Conservation (phyloP, 1,284 basidiomycete species). For the Trichosporon coremiiforme region DNA sequence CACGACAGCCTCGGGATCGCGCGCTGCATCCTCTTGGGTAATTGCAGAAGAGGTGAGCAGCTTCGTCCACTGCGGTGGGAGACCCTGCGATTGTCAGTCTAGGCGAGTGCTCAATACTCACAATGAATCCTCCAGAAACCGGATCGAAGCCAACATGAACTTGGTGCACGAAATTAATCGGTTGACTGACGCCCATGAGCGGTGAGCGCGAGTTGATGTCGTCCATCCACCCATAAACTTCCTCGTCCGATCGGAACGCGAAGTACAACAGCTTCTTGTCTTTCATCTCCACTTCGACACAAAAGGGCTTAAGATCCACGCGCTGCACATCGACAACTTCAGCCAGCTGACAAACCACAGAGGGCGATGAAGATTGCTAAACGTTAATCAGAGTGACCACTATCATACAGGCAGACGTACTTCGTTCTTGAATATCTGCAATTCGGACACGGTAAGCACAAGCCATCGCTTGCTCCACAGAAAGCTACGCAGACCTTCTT, state of each 20-base stretch:
- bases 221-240: conserved; percentile 95
- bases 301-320: conserved; percentile 90
- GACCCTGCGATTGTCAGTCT: conserved; percentile 65
- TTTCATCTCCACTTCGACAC: conserved; percentile 79
- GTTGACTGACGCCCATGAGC: conserved; percentile 87
- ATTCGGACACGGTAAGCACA: conserved; percentile 74
- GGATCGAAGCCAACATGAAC: conserved; percentile 98
- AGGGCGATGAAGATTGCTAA: conserved; percentile 45
- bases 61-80: conserved; percentile 96
- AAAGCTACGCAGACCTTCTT: conserved; percentile 79
- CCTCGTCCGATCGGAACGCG: conserved; percentile 82
- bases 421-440: conserved; percentile 91
- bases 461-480: conserved; percentile 93
- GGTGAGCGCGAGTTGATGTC: conserved; percentile 92
- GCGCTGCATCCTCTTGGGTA: conserved; percentile 95
- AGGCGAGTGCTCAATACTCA: conserved; percentile 53
- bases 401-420: conserved; percentile 58
- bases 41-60: conserved; percentile 94
- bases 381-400: neutral
- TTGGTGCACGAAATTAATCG: conserved; percentile 97
- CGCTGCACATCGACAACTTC: conserved; percentile 87
- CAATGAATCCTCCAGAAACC: conserved; percentile 87
- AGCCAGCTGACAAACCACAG: conserved; percentile 58
- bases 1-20: conserved; percentile 93
- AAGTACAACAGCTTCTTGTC: conserved; percentile 63